Conservation (phyloP, 2,329 filamentous ascomycete genomes). For the Fusarium concolor region DNA sequence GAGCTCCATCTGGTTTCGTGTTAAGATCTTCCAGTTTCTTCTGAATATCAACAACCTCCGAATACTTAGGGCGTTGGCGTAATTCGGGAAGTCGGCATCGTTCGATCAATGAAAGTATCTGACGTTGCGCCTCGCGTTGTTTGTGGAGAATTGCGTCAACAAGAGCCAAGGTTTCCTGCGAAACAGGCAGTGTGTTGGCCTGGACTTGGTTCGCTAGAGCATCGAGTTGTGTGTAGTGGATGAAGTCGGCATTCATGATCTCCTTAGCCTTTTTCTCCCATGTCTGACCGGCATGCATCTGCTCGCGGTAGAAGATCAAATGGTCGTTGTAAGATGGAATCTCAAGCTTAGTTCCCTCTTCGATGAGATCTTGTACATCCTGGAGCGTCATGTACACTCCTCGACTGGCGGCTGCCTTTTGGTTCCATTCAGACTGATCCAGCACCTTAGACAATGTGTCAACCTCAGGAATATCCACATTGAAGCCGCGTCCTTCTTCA, state of each 20-base stretch:
- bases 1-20: slow-evolving; percentile 89
- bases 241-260: slow-evolving; percentile 87
- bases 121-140: slow-evolving; percentile 91
- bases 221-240: slow-evolving; percentile 95
- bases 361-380: slow-evolving; percentile 83
- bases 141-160: slow-evolving; percentile 96
- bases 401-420: slow-evolving; percentile 75
- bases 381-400: slow-evolving; percentile 76
- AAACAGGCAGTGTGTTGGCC: slow-evolving; percentile 78
- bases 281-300: slow-evolving; percentile 79
- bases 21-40: slow-evolving; percentile 89
- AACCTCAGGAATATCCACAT: slow-evolving; percentile 90
- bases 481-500: slow-evolving; percentile 89
- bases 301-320: slow-evolving; percentile 79
- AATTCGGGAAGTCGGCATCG: slow-evolving; percentile 81
- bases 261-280: slow-evolving; percentile 97
- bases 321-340: slow-evolving; percentile 86
- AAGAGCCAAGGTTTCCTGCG: slow-evolving; percentile 79
- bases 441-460: slow-evolving; percentile 83
- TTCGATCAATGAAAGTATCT: slow-evolving; percentile 84
- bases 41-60: slow-evolving; percentile 90
- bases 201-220: slow-evolving; percentile 86
- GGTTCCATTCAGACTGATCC: slow-evolving; percentile 89
- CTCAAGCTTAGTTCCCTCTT: slow-evolving; percentile 79
- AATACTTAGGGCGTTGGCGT: slow-evolving; percentile 83